Evolutionary conservation across 768 basidiomycete species (phyloP).

Genomic region (Candolleomyces efflorescens): DNA sequence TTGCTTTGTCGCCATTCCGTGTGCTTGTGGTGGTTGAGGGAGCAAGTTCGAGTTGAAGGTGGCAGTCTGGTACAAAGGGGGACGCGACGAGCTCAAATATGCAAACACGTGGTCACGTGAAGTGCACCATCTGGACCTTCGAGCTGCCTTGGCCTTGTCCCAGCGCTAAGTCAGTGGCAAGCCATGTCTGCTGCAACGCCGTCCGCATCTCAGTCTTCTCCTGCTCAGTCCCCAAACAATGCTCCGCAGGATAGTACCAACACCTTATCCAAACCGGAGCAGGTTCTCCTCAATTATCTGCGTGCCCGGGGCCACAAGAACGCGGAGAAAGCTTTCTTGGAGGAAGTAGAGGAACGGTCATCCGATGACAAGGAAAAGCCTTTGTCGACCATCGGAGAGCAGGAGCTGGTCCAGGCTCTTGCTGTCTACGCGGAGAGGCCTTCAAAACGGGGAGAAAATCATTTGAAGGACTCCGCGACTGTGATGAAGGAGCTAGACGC

Average conservation of each 20-base stretch:
- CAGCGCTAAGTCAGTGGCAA: not conserved
- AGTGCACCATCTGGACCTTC: not conserved
- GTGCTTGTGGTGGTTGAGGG: slow-evolving; percentile 8
- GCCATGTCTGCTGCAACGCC: slow-evolving; percentile 47
- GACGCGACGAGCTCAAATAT: slow-evolving; percentile 14
- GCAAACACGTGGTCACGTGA: slow-evolving; percentile 31
- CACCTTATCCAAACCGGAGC: slow-evolving; percentile 35
- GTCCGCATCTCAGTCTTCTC: slow-evolving; percentile 45
- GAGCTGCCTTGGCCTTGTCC: not conserved
- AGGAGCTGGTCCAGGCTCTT: slow-evolving; percentile 52
- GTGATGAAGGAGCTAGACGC: slow-evolving; percentile 66
- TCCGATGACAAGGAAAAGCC: slow-evolving; percentile 41
- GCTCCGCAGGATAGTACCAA: slow-evolving; percentile 31
- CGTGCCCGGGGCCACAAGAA: slow-evolving; percentile 41
- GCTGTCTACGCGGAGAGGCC: slow-evolving; percentile 71
- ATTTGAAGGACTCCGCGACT: slow-evolving; percentile 59
- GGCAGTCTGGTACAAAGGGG: slow-evolving; percentile 3
- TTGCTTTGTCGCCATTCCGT: slow-evolving; percentile 42
- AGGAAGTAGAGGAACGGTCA: slow-evolving; percentile 39
- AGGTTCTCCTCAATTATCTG: slow-evolving; percentile 45
- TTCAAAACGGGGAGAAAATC: slow-evolving; percentile 63
- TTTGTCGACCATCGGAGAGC: slow-evolving; percentile 35
- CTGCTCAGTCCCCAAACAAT: slow-evolving; percentile 43
- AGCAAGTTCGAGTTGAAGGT: slow-evolving; percentile 10
- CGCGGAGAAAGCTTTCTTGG: slow-evolving; percentile 47